These are phyloP conservation scores for Akanthomyces muscarius DNA, from an alignment of 2,329 filamentous ascomycete species.

Conservation along the genomic window DNA sequence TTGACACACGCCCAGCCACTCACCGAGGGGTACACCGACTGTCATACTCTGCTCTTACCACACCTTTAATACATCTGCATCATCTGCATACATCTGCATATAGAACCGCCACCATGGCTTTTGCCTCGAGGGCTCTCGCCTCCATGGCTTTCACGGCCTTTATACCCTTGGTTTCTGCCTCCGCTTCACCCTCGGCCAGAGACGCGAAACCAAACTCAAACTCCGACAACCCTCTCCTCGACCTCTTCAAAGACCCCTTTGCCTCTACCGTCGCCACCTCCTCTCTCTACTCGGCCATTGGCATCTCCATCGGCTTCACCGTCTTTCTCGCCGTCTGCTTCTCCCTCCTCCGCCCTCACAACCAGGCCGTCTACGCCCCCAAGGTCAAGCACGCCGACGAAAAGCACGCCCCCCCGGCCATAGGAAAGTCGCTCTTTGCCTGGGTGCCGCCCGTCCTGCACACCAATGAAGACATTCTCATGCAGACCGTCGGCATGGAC, in stretches of 20 bases:
- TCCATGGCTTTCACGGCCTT: background rate
- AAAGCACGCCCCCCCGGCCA: conserved; percentile 79
- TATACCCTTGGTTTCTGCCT: background rate
- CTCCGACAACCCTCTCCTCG: conserved; percentile 41
- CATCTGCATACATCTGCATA: too few species aligned
- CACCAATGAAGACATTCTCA: conserved; percentile 71
- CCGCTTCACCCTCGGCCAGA: background rate
- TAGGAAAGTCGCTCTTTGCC: conserved; percentile 82
- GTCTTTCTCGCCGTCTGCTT: conserved; percentile 72
- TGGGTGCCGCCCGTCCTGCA: conserved; percentile 78
- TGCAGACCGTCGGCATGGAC: conserved; percentile 85
- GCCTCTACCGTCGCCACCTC: conserved; percentile 30
- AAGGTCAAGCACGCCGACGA: conserved; percentile 90
- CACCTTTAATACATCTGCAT: too few species aligned
- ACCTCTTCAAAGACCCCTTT: conserved; percentile 50
- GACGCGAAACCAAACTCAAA: conserved; percentile 15
- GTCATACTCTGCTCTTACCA: too few species aligned
- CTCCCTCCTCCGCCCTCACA: conserved; percentile 85
- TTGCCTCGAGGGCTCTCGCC: too few species aligned
- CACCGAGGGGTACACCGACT: too few species aligned
- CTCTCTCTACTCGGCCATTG: conserved; percentile 69
- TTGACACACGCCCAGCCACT: too few species aligned
- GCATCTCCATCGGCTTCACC: conserved; percentile 73
- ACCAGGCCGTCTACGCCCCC: conserved; percentile 89
- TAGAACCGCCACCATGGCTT: too few species aligned